A percentile compares a stretch with the other conserved stretches of the same genome.
These are phyloP conservation scores for Sclerotinia trifoliorum DNA, from an alignment of 2,329 filamentous ascomycete genomes.

Conservation along the genomic window DNA sequence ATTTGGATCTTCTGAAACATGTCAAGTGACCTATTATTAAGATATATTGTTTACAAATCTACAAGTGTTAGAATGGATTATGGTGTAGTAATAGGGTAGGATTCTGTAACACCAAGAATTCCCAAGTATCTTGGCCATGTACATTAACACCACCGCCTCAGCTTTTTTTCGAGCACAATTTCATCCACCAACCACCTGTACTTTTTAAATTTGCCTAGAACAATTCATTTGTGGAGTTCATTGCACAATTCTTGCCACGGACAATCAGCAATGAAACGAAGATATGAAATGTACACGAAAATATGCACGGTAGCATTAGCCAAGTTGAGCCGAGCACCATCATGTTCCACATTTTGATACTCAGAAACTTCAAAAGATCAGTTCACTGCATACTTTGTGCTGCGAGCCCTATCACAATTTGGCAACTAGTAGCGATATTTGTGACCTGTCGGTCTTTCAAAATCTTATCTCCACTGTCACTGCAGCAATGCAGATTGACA, in stretches of 20 bases:
- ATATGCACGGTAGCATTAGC: slow-evolving; percentile 3
- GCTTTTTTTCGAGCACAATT: not conserved
- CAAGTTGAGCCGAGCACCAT: slow-evolving; percentile 3
- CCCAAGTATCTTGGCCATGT: slow-evolving; percentile 19
- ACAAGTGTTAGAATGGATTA: not conserved
- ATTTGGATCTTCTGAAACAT: slow-evolving; percentile 17
- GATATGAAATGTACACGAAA: not conserved
- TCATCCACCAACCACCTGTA: slow-evolving; percentile 15
- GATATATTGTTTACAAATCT: not conserved
- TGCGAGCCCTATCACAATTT: not conserved
- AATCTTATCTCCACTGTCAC: slow-evolving; percentile 12
- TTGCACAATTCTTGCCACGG: slow-evolving; percentile 7
- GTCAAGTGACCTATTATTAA: slow-evolving; percentile 14
- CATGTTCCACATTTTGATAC: slow-evolving; percentile 5
- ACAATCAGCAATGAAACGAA: not conserved
- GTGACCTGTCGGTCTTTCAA: not conserved
- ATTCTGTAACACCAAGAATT: slow-evolving; percentile 15
- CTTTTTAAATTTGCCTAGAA: not conserved
- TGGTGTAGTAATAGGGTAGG: not conserved
- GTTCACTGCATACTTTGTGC: slow-evolving; percentile 13
- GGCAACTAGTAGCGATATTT: not conserved
- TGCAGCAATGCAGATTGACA: slow-evolving; percentile 11
- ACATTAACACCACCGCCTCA: slow-evolving; percentile 4
- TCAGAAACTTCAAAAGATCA: not conserved
- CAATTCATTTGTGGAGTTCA: not conserved